A percentile compares a stretch with the other conserved stretches of the same genome.
These are phyloP conservation scores for Coemansia sp. DNA, from an alignment of 192 early-diverging fungal genomes.

Conservation along the genomic window DNA sequence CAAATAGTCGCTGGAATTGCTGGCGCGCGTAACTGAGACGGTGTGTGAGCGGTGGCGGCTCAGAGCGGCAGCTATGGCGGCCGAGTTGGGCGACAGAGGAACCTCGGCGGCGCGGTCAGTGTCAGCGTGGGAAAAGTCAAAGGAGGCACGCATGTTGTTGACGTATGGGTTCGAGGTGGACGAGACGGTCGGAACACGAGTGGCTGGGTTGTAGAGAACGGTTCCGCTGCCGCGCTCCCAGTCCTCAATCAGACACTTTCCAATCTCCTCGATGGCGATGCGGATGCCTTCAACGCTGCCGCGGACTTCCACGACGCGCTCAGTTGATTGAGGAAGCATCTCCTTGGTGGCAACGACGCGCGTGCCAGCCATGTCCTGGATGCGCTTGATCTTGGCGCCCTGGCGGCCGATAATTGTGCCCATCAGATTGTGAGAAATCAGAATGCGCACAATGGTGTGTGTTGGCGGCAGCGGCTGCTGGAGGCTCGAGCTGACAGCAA, in stretches of 20 bases:
- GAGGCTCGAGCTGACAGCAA: constrained; percentile 41
- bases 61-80: constrained; percentile 37
- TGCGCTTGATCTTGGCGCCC: constrained; percentile 92
- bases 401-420: constrained; percentile 92
- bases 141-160: constrained; percentile 46
- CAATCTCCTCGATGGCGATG: constrained; percentile 82
- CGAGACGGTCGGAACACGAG: constrained; percentile 54
- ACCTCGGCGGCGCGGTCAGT: constrained; percentile 26
- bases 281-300: constrained; percentile 84
- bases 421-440: constrained; percentile 91
- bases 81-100: constrained; percentile 14
- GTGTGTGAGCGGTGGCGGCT: constrained; percentile 57
- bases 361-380: constrained; percentile 87
- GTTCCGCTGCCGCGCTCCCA: constrained; percentile 80
- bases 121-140: constrained; percentile 50
- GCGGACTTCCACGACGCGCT: constrained; percentile 86
- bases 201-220: constrained; percentile 80
- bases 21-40: constrained; percentile 46
- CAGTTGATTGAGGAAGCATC: constrained; percentile 89
- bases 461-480: constrained; percentile 55
- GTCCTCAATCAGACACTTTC: constrained; percentile 82
- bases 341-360: constrained; percentile 87
- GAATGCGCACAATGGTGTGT: constrained; percentile 73
- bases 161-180: constrained; percentile 56
- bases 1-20: constrained; percentile 28